Conservation (phyloP, 2,329 filamentous ascomycete species). For the Arthrobotrys entomopaga region DNA sequence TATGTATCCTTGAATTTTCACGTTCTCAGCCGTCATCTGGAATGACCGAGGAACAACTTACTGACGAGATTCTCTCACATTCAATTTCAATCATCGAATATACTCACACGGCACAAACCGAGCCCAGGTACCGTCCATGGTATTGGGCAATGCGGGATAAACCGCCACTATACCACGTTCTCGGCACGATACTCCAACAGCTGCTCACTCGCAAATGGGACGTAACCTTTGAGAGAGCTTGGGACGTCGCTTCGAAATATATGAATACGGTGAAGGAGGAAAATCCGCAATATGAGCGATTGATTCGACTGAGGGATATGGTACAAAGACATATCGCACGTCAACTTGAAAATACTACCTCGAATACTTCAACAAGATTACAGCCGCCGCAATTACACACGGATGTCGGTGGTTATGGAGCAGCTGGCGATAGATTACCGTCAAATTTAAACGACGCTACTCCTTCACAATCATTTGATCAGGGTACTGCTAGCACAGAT, state of each 20-base stretch:
- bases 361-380: too few relatives aligned
- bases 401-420: too few relatives aligned
- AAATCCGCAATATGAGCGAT: background rate
- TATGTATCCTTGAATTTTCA: slow-evolving; percentile 3
- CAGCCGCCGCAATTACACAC: too few relatives aligned
- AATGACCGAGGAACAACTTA: background rate
- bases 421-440: too few relatives aligned
- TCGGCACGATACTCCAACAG: slow-evolving; percentile 14
- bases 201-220: slow-evolving; percentile 21
- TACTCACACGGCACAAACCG: slow-evolving; percentile 28
- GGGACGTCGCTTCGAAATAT: slow-evolving; percentile 12
- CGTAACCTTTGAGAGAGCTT: slow-evolving; percentile 14
- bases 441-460: too few relatives aligned
- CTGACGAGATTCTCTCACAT: background rate
- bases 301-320: slow-evolving; percentile 6
- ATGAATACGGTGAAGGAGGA: slow-evolving; percentile 9
- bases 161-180: slow-evolving; percentile 23
- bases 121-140: slow-evolving; percentile 33
- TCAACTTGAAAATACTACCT: too few relatives aligned
- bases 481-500: too few relatives aligned
- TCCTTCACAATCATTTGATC: too few relatives aligned
- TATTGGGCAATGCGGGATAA: slow-evolving; percentile 23
- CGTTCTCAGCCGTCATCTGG: background rate
- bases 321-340: background rate
- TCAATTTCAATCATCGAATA: slow-evolving; percentile 23